These are phyloP conservation scores for Prunus kanzakura DNA, from an alignment of 306 rosid species.

Conservation along the genomic window DNA sequence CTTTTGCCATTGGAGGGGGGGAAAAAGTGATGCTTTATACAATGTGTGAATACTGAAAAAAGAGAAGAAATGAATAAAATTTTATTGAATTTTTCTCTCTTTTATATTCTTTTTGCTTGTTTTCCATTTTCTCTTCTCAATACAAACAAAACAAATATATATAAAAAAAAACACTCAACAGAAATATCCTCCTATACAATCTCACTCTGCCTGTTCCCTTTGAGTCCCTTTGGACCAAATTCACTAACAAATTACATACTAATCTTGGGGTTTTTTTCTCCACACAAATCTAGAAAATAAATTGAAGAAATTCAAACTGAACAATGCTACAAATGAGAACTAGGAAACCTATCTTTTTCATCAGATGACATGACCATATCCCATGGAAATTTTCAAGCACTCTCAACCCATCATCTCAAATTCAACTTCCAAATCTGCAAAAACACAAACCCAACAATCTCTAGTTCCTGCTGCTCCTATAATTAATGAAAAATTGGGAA, in stretches of 20 bases:
- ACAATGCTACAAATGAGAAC: slow-evolving; percentile 16
- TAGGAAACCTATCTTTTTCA: slow-evolving; percentile 24
- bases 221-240: slow-evolving; percentile 69
- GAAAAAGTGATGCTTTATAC: slow-evolving; percentile 15
- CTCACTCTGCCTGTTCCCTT: slow-evolving; percentile 41
- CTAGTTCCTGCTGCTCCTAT: slow-evolving; percentile 25
- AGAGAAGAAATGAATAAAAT: not conserved
- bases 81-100: not conserved
- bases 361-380: slow-evolving; percentile 17
- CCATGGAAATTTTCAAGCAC: slow-evolving; percentile 23
- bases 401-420: slow-evolving; percentile 25
- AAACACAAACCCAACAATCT: slow-evolving; percentile 35
- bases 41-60: not conserved
- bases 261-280: slow-evolving; percentile 16
- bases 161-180: slow-evolving; percentile 14
- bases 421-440: slow-evolving; percentile 48
- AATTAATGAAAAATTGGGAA: slow-evolving; percentile 4
- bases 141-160: slow-evolving; percentile 27
- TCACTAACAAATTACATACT: slow-evolving; percentile 37
- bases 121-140: slow-evolving; percentile 6
- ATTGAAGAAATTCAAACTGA: not conserved
- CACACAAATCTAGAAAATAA: slow-evolving; percentile 34
- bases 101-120: not conserved
- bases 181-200: slow-evolving; percentile 73
- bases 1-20: slow-evolving; percentile 7